These are phyloP conservation scores for Lentinus brumalis DNA, from an alignment of 768 basidiomycete species.

Conservation along the genomic window DNA sequence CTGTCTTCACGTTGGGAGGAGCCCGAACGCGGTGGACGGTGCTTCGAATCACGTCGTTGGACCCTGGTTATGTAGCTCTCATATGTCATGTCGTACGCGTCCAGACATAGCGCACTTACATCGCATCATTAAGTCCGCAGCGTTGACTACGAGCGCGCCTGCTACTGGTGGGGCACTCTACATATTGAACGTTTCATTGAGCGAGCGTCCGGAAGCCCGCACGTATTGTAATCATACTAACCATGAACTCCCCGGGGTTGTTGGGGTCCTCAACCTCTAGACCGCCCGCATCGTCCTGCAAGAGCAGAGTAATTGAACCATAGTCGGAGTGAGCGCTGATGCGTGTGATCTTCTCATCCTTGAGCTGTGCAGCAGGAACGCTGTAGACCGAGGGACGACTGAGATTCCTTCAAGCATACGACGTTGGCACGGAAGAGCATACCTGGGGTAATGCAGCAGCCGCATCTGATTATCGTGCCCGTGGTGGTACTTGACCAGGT, in stretches of 20 bases:
- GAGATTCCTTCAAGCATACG: too few relatives aligned
- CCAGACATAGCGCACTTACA: constrained; percentile 34
- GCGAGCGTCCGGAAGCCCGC: neutral
- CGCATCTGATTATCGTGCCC: constrained; percentile 55
- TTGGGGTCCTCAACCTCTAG: constrained; percentile 62
- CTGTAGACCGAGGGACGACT: constrained; percentile 15
- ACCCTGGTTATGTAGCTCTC: constrained; percentile 32
- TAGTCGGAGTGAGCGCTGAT: constrained; percentile 59
- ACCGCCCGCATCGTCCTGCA: constrained; percentile 64
- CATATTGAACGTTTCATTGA: neutral
- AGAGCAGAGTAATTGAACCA: constrained; percentile 55
- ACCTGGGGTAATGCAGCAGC: constrained; percentile 56
- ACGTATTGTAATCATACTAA: too few relatives aligned
- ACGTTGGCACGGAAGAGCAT: neutral
- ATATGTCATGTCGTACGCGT: constrained; percentile 2
- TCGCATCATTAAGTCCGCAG: constrained; percentile 52
- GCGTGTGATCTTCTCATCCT: constrained; percentile 40
- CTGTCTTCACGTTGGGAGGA: constrained; percentile 29
- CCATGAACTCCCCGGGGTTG: constrained; percentile 43
- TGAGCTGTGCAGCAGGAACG: constrained; percentile 35
- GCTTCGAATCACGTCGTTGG: constrained; percentile 44
- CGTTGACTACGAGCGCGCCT: constrained; percentile 52
- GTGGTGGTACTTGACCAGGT: constrained; percentile 46
- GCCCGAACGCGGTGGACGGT: constrained; percentile 56
- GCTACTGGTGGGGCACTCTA: constrained; percentile 44